Conservation (phyloP, 2,329 filamentous ascomycete species). For the Sclerotiophoma versabilis region DNA sequence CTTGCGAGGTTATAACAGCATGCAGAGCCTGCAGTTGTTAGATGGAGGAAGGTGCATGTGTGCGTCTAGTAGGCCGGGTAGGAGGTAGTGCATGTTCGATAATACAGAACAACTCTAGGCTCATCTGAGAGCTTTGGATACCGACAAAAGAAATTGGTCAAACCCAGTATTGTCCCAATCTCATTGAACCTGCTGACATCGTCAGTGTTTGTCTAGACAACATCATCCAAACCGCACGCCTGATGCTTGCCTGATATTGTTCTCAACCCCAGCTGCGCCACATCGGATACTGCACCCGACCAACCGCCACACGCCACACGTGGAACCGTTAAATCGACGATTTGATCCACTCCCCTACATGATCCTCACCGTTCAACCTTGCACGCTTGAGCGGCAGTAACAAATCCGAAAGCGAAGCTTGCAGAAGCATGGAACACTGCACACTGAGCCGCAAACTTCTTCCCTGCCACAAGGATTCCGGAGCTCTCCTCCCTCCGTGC, state of each 20-base stretch:
- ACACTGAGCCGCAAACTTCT: constrained; percentile 18
- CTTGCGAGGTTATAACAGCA: neutral
- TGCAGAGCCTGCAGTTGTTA: neutral
- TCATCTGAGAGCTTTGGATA: too few species aligned
- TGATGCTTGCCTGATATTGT: neutral
- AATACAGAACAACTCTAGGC: too few species aligned
- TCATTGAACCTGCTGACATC: neutral
- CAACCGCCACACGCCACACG: neutral
- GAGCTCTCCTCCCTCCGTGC: neutral
- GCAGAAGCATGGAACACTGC: neutral
- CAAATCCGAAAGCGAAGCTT: neutral
- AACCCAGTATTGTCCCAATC: too few species aligned
- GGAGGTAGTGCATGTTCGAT: too few species aligned
- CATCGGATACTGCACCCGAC: neutral
- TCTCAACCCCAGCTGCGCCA: neutral
- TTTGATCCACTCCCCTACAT: neutral
- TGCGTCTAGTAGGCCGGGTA: too few species aligned
- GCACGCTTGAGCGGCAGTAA: neutral
- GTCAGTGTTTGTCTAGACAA: neutral
- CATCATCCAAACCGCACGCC: neutral
- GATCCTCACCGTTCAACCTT: neutral
- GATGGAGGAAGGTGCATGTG: neutral
- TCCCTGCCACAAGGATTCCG: neutral
- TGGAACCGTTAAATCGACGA: neutral
- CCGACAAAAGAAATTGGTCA: too few species aligned